Base-by-base conservation (phyloP, 2,329 filamentous ascomycete species). In the Penicillium nordicum region DNA sequence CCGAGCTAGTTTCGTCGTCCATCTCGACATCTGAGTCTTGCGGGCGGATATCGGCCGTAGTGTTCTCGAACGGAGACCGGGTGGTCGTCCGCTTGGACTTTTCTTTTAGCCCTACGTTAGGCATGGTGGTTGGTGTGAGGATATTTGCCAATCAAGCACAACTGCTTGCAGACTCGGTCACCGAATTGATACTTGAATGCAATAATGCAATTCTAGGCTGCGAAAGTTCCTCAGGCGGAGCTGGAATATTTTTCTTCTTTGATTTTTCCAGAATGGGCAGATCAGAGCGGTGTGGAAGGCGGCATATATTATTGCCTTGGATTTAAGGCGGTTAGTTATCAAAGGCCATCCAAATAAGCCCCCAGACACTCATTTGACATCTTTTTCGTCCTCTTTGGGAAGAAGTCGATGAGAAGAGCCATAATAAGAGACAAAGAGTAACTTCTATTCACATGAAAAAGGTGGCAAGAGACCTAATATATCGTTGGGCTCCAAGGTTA, bases 221-320 rank as follows among this genome's bases (percentile, higher is more conserved):
- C 23, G 14, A 56, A 60, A 58, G n/a, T 63, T 60, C 34, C 56
- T 50, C 32, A 46, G 55, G 53, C 56, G 56, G 61, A 59, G 57
- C 59, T 49, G 43, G 63, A 69, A 71, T 71, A 71, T 69, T 72
- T 72, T 72, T 72, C 66, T 67, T 62, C 59, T 54, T 57, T 63
- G 58, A 65, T 64, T 65, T 66, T 65, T 60, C 58, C 61, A 57
- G 29, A 18, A 42, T 40, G 53, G 67, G 69, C 69, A 72, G 62
- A 69, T 63, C 5, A 16, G 8, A 58, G 69, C 69, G 69, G 69
- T 69, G 63, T 50, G 16, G 3, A 34, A 27, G 54, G 67, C 69
- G 69, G 69, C 67, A 25, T 27, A 42, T 10, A 1, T 8, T 5
- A 3, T 12, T 53, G 47, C 62, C 55, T 63, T 41, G 50, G 25